Base-by-base conservation (phyloP, 345 rosid species). In the Salix purpurea region DNA sequence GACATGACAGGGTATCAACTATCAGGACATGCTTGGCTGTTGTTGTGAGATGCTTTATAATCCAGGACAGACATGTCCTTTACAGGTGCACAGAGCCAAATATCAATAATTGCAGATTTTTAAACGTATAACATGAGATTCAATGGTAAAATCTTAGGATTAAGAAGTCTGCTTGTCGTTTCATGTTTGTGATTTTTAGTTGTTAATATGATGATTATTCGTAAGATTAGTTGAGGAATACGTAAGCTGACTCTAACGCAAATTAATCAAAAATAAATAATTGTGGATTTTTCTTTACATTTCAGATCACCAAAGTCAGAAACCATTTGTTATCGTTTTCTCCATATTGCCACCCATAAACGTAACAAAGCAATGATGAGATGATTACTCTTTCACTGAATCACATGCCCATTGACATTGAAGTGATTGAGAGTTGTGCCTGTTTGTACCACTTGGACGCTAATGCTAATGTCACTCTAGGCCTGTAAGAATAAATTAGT, bases 1-100 rank as follows among this genome's bases (percentile, higher is more conserved):
- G 67, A 81, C 32, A 81, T 30, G 78, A 73, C 77, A 50, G 24
- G 67, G 76, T 26, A 77, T 74, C 70, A 74, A 77, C 42, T 66
- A 50, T 4, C 24, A 21, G 73, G 76, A 65, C 72, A 74, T 71
- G 34, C 30, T 69, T 58, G 73, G 71, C 52, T 71, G 61, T 78
- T 64, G 73, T 67, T 69, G 24, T 77, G 67, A 65, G 65, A 52
- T 67, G 46, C 46, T 42, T 42, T 42, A 9, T 34, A 74, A 74
- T 65, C 70, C 72, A 71, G 61, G 80, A 79, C 77, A 77, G 70
- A 34, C 74, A 65, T 74, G 74, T 67, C 71, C 69, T 67, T 67
- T 74, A 12, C 16, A 28, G 28, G 42, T 26, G 36, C 79, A 74
- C 39, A 52, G 67, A 67, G 56, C 58, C 14, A 58, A 16, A 21